These are phyloP conservation scores for Vittaforma corneae DNA, from an alignment of 371 early-diverging fungal species.

Conservation along the genomic window DNA sequence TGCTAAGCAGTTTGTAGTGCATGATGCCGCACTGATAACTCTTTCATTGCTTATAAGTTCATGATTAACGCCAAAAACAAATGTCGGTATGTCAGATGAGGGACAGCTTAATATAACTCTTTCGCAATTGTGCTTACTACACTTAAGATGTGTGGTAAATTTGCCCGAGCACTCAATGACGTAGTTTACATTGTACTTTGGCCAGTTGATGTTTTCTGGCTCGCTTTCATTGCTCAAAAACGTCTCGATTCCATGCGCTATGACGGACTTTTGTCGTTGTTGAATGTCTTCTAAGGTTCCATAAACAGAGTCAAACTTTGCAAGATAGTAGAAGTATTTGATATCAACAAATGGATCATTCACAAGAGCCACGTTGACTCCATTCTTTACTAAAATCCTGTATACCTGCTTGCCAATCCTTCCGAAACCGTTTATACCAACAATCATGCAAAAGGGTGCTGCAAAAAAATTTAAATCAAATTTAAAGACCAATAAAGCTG, in stretches of 20 bases:
- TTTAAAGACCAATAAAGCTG: no score
- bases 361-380: conserved; percentile 76
- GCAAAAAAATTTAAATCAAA: background rate
- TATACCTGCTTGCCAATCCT: conserved; percentile 91
- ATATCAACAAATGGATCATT: conserved; percentile 92
- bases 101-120: conserved; percentile 95
- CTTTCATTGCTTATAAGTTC: conserved; percentile 63
- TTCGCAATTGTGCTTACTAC: conserved; percentile 77
- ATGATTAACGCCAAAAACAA: conserved; percentile 75
- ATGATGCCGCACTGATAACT: conserved; percentile 92
- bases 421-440: conserved; percentile 88
- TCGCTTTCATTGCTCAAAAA: conserved; percentile 62
- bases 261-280: conserved; percentile 71
- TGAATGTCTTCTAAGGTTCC: conserved; percentile 67
- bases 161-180: conserved; percentile 95
- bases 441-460: conserved; percentile 58
- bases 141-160: conserved; percentile 79
- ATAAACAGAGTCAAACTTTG: conserved; percentile 93
- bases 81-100: conserved; percentile 69
- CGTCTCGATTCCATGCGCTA: conserved; percentile 71
- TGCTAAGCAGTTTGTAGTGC: conserved; percentile 99
- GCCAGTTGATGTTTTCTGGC: conserved; percentile 84
- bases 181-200: conserved; percentile 70
- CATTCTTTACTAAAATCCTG: conserved; percentile 46
- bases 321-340: conserved; percentile 82